Evolutionary conservation across 306 rosid species (phyloP).

Genomic region (Arachis stenosperma): DNA sequence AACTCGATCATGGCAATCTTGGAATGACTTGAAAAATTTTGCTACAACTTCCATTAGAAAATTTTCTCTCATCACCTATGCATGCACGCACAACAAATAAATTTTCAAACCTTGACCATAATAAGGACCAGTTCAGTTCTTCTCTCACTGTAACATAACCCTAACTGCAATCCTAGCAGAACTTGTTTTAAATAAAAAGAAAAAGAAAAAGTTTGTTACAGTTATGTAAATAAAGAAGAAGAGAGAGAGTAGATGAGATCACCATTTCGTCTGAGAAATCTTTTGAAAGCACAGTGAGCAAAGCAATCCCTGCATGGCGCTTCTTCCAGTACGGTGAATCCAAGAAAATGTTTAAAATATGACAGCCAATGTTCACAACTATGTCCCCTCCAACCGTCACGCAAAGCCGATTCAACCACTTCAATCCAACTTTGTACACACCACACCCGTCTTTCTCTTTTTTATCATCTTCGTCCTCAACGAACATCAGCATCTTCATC

Average conservation of each 20-base stretch:
- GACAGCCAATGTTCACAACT: conserved; percentile 7
- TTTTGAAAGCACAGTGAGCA: conserved; percentile 39
- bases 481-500: conserved; percentile 32
- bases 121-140: too few species aligned
- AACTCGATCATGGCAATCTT: conserved; percentile 49
- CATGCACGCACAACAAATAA: too few species aligned
- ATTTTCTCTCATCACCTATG: conserved; percentile 42
- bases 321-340: conserved; percentile 44
- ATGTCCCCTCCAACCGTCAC: conserved; percentile 35
- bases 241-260: neutral
- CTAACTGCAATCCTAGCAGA: too few species aligned
- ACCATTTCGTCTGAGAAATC: conserved; percentile 54
- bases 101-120: too few species aligned
- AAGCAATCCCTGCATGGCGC: conserved; percentile 49
- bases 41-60: conserved; percentile 40
- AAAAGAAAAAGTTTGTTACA: too few species aligned
- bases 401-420: conserved; percentile 42
- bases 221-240: neutral
- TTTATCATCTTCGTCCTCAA: conserved; percentile 13
- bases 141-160: too few species aligned
- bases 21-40: conserved; percentile 43
- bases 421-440: conserved; percentile 39
- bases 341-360: conserved; percentile 33
- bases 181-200: too few species aligned
- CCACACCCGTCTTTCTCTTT: conserved; percentile 7